These are phyloP conservation scores for Leccinum rimulosum DNA, from an alignment of 768 basidiomycete genomes.

Conservation along the genomic window DNA sequence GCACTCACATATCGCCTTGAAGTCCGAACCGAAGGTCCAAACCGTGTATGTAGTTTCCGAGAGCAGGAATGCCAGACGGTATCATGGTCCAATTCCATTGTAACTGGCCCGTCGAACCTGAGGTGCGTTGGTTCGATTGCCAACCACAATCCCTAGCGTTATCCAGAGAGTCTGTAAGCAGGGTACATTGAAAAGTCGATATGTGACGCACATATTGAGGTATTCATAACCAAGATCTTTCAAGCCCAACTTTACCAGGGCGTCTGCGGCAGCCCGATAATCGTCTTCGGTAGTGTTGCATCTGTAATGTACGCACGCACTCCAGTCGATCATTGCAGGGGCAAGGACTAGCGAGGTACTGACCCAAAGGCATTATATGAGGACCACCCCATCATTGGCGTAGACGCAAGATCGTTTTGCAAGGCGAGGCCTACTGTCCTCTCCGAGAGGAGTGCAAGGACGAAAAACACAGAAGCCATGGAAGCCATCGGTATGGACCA, in stretches of 20 bases:
- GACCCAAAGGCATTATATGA: slow-evolving; percentile 11
- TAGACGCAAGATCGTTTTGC: slow-evolving; percentile 8
- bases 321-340: neutral
- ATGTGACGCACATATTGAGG: slow-evolving; percentile 8
- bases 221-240: slow-evolving; percentile 7
- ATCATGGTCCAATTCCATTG: slow-evolving; percentile 9
- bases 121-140: slow-evolving; percentile 5
- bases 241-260: slow-evolving; percentile 4
- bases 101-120: neutral
- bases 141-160: slow-evolving; percentile 14
- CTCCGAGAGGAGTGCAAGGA: neutral
- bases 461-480: neutral
- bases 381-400: slow-evolving; percentile 16
- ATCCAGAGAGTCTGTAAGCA: no score
- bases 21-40: slow-evolving; percentile 10
- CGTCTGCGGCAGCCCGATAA: slow-evolving; percentile 5
- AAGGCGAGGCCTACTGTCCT: neutral
- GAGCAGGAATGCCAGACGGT: slow-evolving; percentile 16
- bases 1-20: slow-evolving; percentile 12
- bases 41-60: slow-evolving; percentile 8
- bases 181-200: no score
- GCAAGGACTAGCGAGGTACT: neutral
- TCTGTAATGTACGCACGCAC: neutral
- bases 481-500: neutral
- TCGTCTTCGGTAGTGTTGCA: slow-evolving; percentile 5